Conservation (phyloP, 2,329 filamentous ascomycete species). For the Cladorrhinum sp. region DNA sequence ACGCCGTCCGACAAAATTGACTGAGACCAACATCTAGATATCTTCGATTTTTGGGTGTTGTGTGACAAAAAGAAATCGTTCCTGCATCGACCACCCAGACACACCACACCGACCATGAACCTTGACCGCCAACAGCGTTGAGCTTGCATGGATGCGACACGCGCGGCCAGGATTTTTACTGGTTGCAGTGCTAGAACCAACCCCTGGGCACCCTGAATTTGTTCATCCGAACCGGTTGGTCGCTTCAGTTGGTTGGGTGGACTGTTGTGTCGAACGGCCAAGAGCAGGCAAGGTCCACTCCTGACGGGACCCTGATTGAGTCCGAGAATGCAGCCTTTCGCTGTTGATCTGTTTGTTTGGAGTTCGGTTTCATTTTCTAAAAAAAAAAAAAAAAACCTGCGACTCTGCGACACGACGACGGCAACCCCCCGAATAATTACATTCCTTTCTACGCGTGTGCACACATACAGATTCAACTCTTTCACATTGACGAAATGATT, state of each 20-base stretch:
- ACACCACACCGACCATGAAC: not conserved
- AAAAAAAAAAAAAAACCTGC: not conserved
- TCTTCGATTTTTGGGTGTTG: not conserved
- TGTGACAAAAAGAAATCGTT: not conserved
- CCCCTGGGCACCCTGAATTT: not conserved
- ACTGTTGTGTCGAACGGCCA: not conserved
- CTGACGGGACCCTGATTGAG: not conserved
- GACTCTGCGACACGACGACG: not conserved
- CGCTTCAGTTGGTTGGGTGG: not conserved
- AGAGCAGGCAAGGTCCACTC: not conserved
- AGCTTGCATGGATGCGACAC: not conserved
- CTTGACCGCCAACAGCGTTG: not conserved
- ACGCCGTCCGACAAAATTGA: not conserved
- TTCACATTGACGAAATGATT: constrained; percentile 1
- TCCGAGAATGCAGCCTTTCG: not conserved
- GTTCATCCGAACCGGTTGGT: not conserved
- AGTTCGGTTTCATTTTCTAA: not conserved
- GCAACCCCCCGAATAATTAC: not conserved
- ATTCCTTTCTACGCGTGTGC: not conserved
- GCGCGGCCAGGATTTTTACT: not conserved
- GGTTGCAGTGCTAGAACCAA: not conserved
- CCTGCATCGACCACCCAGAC: not conserved
- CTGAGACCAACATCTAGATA: not conserved
- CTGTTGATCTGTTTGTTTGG: not conserved
- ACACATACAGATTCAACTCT: not conserved